Evolutionary conservation across 495 filamentous ascomycete genomes (phyloP), one percentile per base, ranked within the genome.

Genomic region (Neurospora tetrasperma): DNA sequence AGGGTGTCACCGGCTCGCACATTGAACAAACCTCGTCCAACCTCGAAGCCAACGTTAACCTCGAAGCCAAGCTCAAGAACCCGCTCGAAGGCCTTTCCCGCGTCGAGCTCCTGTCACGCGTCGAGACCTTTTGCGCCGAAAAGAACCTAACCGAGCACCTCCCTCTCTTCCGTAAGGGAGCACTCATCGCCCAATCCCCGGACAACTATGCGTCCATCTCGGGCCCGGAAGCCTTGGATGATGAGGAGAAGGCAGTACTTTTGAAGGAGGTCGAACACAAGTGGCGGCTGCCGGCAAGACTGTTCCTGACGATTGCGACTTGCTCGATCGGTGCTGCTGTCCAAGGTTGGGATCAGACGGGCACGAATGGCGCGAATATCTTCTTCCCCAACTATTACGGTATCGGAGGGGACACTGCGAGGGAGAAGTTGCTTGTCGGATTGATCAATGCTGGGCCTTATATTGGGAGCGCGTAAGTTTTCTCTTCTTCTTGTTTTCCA

Each of bases 241-340:
- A 88, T 0, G 77, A 75, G 1, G 91, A 93, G 69, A 84, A 86
- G 44, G 75, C 75, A 5, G 80, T 77, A n/a, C 82, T 94, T 39
- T 79, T 78, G 41, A 75, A 86, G 48, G 91, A 94, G 75, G 78
- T 84, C 23, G 82, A 85, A 11, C 86, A 89, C 79, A 88, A 89
- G 73, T 93, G 90, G 90, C 84, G 87, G 41, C 87, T 91, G 31
- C 90, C 91, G 9, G 77, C 73, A 73, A 83, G 82, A n/a, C 81
- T 93, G 14, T 86, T 82, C 79, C 84, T 89, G 73, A 91, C 90
- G 71, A 90, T 94, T 74, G 78, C 86, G 27, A 85, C 90, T 42
- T 91, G 89, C 78, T 92, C 91, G 23, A 88, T 94, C 70, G 90
- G 88, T n/a, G 92, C 92, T 18, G 91, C 90, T 16, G 88, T 92